Evolutionary conservation across 2,329 filamentous ascomycete species (phyloP).

Genomic region (Aspergillus phoenicis): DNA sequence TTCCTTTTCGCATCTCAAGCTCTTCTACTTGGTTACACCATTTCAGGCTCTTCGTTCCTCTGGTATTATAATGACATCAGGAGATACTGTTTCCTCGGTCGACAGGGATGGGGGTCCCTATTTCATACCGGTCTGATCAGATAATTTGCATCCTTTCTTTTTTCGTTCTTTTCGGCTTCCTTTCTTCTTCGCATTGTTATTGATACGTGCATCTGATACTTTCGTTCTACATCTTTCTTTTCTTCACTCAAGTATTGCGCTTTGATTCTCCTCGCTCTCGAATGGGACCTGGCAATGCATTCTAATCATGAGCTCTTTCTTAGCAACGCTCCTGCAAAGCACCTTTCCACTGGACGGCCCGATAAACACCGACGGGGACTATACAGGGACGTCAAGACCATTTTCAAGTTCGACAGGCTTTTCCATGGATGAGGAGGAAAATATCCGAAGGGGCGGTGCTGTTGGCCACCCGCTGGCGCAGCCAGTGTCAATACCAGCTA

Average conservation of each 20-base stretch:
- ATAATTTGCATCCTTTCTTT: conserved; percentile 24
- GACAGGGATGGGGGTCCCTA: conserved; percentile 27
- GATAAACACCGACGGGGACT: conserved; percentile 44
- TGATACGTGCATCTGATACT: conserved; percentile 6
- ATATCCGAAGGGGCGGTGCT: conserved; percentile 54
- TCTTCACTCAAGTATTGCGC: conserved; percentile 22
- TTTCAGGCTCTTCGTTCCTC: conserved; percentile 19
- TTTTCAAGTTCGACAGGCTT: conserved; percentile 40
- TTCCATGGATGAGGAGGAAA: conserved; percentile 49
- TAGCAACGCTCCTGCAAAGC: conserved; percentile 40
- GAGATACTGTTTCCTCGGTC: conserved; percentile 21
- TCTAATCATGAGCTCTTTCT: conserved; percentile 28
- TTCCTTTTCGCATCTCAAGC: conserved; percentile 17
- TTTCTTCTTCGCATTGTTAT: conserved; percentile 15
- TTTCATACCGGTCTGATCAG: conserved; percentile 24
- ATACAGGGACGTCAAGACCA: conserved; percentile 38
- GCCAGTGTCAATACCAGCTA: conserved; percentile 49
- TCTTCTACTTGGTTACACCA: conserved; percentile 21
- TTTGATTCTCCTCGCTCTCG: not conserved
- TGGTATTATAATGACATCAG: conserved; percentile 23
- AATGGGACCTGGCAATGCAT: conserved; percentile 16
- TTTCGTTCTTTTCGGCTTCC: conserved; percentile 27
- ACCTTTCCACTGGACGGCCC: conserved; percentile 43
- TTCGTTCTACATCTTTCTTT: conserved; percentile 23
- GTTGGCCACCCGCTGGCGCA: conserved; percentile 50